Base-by-base conservation (phyloP, 2,329 filamentous ascomycete species). In the Aschersonia sp. region DNA sequence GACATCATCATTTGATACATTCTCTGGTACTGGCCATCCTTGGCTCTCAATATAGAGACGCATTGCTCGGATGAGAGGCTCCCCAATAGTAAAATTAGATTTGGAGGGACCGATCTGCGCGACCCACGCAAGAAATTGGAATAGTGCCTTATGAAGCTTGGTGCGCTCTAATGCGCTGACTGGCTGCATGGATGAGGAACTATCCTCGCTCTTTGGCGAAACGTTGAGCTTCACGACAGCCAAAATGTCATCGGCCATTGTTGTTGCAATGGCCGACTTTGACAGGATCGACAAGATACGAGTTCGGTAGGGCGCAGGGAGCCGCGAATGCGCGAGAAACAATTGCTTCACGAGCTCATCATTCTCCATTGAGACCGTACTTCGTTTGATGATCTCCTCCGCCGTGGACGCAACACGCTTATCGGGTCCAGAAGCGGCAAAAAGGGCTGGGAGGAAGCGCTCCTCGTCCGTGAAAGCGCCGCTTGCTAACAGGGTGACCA, bases 91-190 rank as follows among this genome's bases (percentile, higher is more conserved):
- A 47, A 92, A 77, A 45, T 79, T 73, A 1, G 73, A 66, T 32
- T 63, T 65, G 0, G 64, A 62, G 0, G 79, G 74, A 6, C 83
- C 85, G 55, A 87, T 79, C 32, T 83, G 79, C 8, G 89, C 85
- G 9, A 92, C 79, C 78, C 89, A 97, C 46, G 87, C 85, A 48
- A 94, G 77, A 55, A 90, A 94, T 40, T 83, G 78, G 56, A 97
- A 92, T 4, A 95, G 73, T 1, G 89, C 86, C 43, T 80, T 82
- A 53, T 88, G 79, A 8, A 95, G 74, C 60, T 92, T 94, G 1
- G 79, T 76, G 2, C 79, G 79, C 62, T 95, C 88, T 6, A 90
- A 70, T 0, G 81, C 80, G 32, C 73, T 75, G 8, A 71, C 69
- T 2, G 54, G 65, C 48, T 48, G 60, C 39, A 62, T 53, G 11